phyloP scores from a whole-genome alignment of 2,329 filamentous ascomycete species.

The Salinomyces thailandicus region DNA sequence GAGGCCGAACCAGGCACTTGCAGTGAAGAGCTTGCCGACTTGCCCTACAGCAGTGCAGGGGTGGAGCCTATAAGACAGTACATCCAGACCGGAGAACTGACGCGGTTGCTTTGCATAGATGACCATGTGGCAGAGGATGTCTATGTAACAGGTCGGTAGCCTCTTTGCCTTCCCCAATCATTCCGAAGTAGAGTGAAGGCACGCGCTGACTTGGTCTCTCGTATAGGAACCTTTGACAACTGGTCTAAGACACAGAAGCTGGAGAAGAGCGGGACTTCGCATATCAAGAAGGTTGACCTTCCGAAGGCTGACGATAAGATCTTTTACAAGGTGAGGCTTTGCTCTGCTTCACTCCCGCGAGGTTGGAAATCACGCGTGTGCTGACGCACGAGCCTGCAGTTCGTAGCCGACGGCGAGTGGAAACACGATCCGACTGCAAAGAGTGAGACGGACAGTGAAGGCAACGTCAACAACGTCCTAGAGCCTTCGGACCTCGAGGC shows the following conservation, averaged over 20 bases:
- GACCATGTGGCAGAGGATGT: constrained; percentile 68
- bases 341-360: background rate
- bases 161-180: constrained; percentile 91
- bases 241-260: constrained; percentile 83
- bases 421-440: constrained; percentile 69
- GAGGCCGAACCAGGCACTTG: background rate
- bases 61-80: background rate
- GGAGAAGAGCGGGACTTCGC: constrained; percentile 60
- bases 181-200: background rate
- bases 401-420: constrained; percentile 91
- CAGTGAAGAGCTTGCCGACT: background rate
- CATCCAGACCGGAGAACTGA: background rate
- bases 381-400: constrained; percentile 42
- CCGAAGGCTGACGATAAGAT: constrained; percentile 58
- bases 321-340: constrained; percentile 74
- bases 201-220: background rate
- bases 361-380: background rate
- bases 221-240: constrained; percentile 69
- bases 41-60: background rate
- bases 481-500: constrained; percentile 58
- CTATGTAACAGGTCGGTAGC: constrained; percentile 89
- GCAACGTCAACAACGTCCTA: constrained; percentile 90
- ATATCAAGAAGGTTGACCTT: constrained; percentile 72
- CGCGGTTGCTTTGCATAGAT: constrained; percentile 25
- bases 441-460: constrained; percentile 69